These are phyloP conservation scores for Posidonia australis DNA, from an alignment of 106 monocot species.

Conservation along the genomic window DNA sequence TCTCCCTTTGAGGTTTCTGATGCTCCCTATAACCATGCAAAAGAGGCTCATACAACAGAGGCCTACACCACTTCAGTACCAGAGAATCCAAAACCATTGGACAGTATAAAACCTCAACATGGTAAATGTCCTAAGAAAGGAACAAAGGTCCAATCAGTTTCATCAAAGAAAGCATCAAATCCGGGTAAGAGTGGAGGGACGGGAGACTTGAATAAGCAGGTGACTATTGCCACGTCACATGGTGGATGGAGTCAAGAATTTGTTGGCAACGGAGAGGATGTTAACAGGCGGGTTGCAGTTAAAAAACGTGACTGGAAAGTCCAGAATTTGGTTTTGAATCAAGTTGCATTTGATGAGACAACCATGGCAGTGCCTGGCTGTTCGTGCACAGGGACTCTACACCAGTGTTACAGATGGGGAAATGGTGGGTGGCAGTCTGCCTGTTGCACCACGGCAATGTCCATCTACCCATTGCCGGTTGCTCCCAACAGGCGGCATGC, in stretches of 20 bases:
- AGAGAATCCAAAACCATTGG: no score
- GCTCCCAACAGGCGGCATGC: conserved; percentile 48
- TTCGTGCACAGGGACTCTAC: conserved; percentile 49
- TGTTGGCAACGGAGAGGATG: no score
- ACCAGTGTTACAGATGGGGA: conserved; percentile 68
- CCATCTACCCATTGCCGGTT: conserved; percentile 53
- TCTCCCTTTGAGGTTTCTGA: conserved; percentile 24
- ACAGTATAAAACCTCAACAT: no score
- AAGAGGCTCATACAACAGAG: conserved; percentile 34
- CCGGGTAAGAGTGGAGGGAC: no score
- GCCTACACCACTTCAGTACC: conserved; percentile 34
- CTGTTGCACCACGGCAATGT: conserved; percentile 46
- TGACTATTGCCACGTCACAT: no score
- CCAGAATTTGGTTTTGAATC: conserved; percentile 49
- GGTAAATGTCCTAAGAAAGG: no score
- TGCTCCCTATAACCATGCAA: conserved; percentile 38
- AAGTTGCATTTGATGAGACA: conserved; percentile 45
- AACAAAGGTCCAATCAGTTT: no score
- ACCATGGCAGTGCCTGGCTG: conserved; percentile 48
- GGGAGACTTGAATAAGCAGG: no score
- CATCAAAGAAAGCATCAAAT: no score
- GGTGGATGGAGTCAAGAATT: conserved; percentile 44
- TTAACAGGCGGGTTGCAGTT: no score
- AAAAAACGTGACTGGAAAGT: no score
- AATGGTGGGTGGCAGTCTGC: conserved; percentile 61